Evolutionary conservation across 768 basidiomycete species (phyloP), one percentile per base, ranked within the genome.

Genomic region (Lepiota brunneoincarnata): DNA sequence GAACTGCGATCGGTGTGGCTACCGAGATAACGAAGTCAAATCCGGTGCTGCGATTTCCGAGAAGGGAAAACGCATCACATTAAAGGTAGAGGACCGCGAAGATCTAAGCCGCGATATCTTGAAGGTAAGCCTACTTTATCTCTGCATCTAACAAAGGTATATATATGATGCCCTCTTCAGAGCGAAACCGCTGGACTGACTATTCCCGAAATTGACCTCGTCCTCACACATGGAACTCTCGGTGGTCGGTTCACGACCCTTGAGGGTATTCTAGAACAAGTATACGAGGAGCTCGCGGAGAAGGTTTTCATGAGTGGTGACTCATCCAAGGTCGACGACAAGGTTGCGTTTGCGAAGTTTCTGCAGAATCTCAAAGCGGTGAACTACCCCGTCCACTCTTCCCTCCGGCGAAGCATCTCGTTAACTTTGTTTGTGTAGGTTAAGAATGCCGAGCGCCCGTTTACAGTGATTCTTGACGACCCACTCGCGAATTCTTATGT

Each of bases 191-290:
- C 90, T 15, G 93, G 93, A 15, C 75, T 99, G 26, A 76, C 72
- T 3, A 92, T 99, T 40, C 95, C 97, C 2, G 97, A 99, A 65
- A 97, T 98, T 59, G 91, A 98, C 49, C 85, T 99, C 6, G 83
- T 86, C 10, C 82, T 99, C 4, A 87, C 91, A 39, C 85, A 92
- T 15, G 97, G 97, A 4, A 98, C 97, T 0, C 83, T 99, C 2
- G 97, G 97, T 11, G 97, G 97, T 7, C 82, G 97, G 9, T 99
- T 99, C 75, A 99, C 97, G 0, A 99, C 97, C 0, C 77, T 98
- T 18, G 97, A 99, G 69, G 97, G 97, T 18, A 87, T 98, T 51
- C 77, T 99, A 34, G 82, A 91, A 55, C 97, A 98, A 64, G 81
- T 99, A 2, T 93, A 96, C 73, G 94, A 96, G 57, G 96, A 99